Evolutionary conservation across 176 grass and related monocot species (phyloP), one percentile per base, ranked within the genome.

Genomic region (Musa acuminata): DNA sequence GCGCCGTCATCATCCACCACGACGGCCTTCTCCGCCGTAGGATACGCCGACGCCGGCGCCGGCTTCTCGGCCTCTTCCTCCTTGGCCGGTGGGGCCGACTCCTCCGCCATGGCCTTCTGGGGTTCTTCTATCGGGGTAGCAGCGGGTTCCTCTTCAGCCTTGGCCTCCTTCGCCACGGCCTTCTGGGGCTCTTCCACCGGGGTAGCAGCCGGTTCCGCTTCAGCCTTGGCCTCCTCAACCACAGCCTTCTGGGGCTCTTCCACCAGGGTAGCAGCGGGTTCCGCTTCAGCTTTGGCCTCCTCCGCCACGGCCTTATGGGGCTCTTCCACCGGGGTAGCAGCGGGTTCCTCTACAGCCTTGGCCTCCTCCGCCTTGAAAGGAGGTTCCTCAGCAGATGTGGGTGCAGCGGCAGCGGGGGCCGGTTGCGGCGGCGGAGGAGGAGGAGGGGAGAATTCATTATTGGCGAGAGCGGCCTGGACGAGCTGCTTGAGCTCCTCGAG

Each of bases 401-500:
- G 35, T 43, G 35, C 35, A 43, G 35, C 35, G 4, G 35, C 35
- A 13, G 52, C 51, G 55, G 54, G 25, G 2, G 51, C 69, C 69
- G 1, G 50, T 49, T 21, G 53, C 55, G 23, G 81, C 52, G 23
- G 62, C 7, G 50, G 73, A 50, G 3, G 62, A 19, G 79, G 72
- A 0, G 80, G 78, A 3, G 83, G 52, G 27, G 77, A 67, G 71
- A 91, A 88, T 78, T 91, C 89, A 11, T 81, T 79, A 86, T 21
- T 73, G 26, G 80, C 80, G 75, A 91, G 85, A 25, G 89, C 89
- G 12, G 80, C 60, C 16, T 81, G 83, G 59, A 91, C 80, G 49
- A 88, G 89, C 23, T 83, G 71, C 83, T 88, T 88, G 81, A 92
- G 78, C 83, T 92, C 77, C 20, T 79, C 81, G 22, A 92, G 86